phyloP scores from a whole-genome alignment of 2,329 filamentous ascomycete species.

The Sporothrix schenckii region DNA sequence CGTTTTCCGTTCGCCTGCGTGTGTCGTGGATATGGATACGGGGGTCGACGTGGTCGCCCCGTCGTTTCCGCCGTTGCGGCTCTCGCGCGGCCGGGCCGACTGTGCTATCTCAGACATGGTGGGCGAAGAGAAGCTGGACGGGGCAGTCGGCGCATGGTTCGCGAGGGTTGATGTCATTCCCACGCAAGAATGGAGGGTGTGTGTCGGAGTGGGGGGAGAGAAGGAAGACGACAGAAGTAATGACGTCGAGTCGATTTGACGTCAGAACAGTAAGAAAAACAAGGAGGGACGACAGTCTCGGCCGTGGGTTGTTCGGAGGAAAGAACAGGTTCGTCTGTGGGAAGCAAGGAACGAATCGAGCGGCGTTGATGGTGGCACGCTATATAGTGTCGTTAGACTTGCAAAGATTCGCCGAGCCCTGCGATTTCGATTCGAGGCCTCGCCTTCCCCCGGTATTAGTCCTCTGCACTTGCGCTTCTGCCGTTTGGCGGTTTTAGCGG shows the following conservation, averaged over 20 bases:
- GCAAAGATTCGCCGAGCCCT: conserved; percentile 12
- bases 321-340: conserved; percentile 1
- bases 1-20: conserved; percentile 53
- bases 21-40: conserved; percentile 39
- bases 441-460: conserved; percentile 5
- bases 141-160: conserved; percentile 52
- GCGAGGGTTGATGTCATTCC: conserved; percentile 60
- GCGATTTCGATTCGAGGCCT: conserved; percentile 9
- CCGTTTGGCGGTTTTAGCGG: conserved; percentile 20
- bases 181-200: conserved; percentile 35
- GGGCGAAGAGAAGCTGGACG: conserved; percentile 33
- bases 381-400: conserved; percentile 26
- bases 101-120: conserved; percentile 58
- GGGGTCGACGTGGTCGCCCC: neutral
- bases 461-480: neutral
- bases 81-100: conserved; percentile 47
- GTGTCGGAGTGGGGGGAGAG: neutral
- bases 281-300: conserved; percentile 16
- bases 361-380: conserved; percentile 25
- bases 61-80: conserved; percentile 32
- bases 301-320: conserved; percentile 14
- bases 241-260: conserved; percentile 23
- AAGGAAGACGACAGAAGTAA: neutral
- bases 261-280: neutral
- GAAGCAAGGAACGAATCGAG: conserved; percentile 4